Evolutionary conservation across 192 early-diverging fungal species (phyloP), one percentile per base, ranked within the genome.

Genomic region (Backusella australiensis): DNA sequence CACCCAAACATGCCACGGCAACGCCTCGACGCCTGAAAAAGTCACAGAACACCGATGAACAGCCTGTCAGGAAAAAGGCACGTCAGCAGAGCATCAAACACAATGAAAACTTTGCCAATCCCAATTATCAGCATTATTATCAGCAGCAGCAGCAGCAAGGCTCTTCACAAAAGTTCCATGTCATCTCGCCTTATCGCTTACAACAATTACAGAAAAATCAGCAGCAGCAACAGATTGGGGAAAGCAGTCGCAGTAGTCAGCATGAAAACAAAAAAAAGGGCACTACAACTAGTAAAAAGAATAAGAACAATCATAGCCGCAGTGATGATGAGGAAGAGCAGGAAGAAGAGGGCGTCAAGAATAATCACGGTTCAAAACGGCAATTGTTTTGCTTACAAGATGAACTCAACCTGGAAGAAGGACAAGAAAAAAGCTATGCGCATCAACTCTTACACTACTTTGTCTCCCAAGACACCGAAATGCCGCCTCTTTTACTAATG

Each of bases 1-100:
- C 89, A 26, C 89, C 89, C 0, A 88, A 88, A 67, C 89, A 90
- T 70, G 69, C 86, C 44, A 90, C 86, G 0, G 86, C 86, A 1
- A 82, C 88, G 17, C 73, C 84, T 9, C 46, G 65, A 39, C 81
- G 78, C 49, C 83, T 85, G 19, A 75, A 81, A 39, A 90, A 86
- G 72, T 44, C 81, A 42, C 80, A 78, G 21, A 21, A 21, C 2
- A 63, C 21, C 2, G 26, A 14, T 4, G 56, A 26, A 29, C 23
- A 29, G 3, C 56, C 56, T 63, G 23, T 29, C 19, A 86, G 82
- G 35, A 86, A 82, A 38, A 86, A 85, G 63, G 53, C 80, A 59
- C 80, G 77, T 26, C 82, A 73, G 75, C 63, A 35, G 21, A 85
- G 44, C 7, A 32, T 17, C 1, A 39, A 32, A 4, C 44, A 67